A percentile compares a stretch with the other conserved stretches of the same genome.
Conservation (phyloP, 225 moss, liverwort and hornwort genomes). For the Antitrichia curtipendula region DNA sequence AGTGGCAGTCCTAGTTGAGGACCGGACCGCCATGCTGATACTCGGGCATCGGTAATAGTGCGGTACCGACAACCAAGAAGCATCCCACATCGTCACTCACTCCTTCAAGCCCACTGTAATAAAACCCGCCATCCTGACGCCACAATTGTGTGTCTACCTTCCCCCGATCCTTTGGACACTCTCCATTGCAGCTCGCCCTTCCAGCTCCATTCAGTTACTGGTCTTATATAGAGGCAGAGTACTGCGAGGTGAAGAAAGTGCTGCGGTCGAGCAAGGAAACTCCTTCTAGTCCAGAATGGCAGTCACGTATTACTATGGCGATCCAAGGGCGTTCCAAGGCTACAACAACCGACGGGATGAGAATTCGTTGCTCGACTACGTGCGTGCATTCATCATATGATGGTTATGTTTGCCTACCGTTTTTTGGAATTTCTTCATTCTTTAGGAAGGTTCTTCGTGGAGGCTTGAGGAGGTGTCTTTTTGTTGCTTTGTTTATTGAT, state of each 20-base stretch:
- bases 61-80: background rate
- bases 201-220: background rate
- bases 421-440: background rate
- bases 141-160: background rate
- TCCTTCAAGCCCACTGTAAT: background rate
- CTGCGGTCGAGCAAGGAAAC: background rate
- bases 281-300: background rate
- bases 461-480: background rate
- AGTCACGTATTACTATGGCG: conserved; percentile 8
- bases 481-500: background rate
- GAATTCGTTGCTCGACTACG: background rate
- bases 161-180: background rate
- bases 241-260: background rate
- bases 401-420: background rate
- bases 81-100: background rate
- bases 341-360: background rate
- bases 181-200: background rate
- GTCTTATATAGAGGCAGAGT: background rate
- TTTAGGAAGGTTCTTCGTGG: background rate
- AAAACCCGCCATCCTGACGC: background rate
- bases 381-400: background rate
- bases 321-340: background rate
- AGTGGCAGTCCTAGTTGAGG: background rate
- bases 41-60: background rate
- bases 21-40: background rate